Evolutionary conservation across 805 yeast genomes (phyloP), one percentile per base, ranked within the genome.

Genomic region (Starmerella apicola): DNA sequence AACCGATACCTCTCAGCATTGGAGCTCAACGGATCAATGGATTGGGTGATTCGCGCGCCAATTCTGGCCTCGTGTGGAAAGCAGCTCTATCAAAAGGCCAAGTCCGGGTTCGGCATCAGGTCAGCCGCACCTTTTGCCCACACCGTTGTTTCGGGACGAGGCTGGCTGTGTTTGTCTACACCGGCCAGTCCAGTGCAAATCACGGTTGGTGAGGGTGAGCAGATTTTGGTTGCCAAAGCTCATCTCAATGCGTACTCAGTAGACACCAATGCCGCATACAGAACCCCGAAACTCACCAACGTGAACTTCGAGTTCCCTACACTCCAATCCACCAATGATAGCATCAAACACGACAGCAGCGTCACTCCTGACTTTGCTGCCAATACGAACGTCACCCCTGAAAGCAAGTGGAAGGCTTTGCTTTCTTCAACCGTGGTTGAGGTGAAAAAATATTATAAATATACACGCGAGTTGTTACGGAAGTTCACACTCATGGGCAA

Each of bases 61-160:
- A 44, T 71, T 5, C 58, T 66, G 21, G 70, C 76, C 16, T 71
- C 70, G 66, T 52, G 68, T 2, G 76, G 67, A 30, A 46, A 53
- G 18, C 51, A 59, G 18, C 49, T 63, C 26, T 36, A 42, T 17
- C 44, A 58, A 16, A 33, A 33, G 18, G 54, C 65, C 5, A 47
- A 49, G 20, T 28, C 49, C n/a, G 49, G 48, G 16, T 43, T 47
- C 28, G 44, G 48, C 21, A n/a, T n/a, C n/a, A n/a, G n/a, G n/a
- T n/a, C n/a, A n/a, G 38, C 47, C 13, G 50, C 61, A 3, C 50
- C 55, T 5, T 55, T 60, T 46, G 50, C 59, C 42, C 61, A 52
- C 51, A 50, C 53, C 21, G 44, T 43, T 44, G 62, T 54, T 36
- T 59, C 54, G 5, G 76, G 76, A 15, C 59, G 67, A 20, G 76